Percentiles rank a stretch among this genome's conserved stretches.
These are phyloP conservation scores for Penicillium sp. DNA, from an alignment of 2,329 filamentous ascomycete species.

Conservation along the genomic window DNA sequence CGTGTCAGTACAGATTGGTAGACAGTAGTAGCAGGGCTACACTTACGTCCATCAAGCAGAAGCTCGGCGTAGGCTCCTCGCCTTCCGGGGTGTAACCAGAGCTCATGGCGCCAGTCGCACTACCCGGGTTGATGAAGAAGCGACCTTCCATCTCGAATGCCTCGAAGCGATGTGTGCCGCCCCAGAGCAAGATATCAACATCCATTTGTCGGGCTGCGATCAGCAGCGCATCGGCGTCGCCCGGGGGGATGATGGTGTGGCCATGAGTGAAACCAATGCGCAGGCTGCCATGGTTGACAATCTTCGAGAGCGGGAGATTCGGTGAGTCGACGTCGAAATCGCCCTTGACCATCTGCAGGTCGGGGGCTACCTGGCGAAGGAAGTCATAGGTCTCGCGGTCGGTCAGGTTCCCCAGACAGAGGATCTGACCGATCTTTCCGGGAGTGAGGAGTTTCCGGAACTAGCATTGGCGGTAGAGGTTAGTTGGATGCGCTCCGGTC, in stretches of 20 bases:
- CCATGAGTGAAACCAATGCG: constrained; percentile 70
- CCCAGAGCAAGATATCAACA: constrained; percentile 68
- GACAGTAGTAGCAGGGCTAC: not conserved
- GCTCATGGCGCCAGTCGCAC: constrained; percentile 64
- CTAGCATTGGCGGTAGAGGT: constrained; percentile 44
- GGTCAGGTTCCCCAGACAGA: constrained; percentile 77
- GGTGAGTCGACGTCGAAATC: constrained; percentile 69
- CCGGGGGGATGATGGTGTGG: constrained; percentile 66
- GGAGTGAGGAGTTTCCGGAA: constrained; percentile 83
- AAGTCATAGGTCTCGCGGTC: constrained; percentile 79
- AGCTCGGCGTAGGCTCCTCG: constrained; percentile 79
- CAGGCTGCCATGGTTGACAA: constrained; percentile 66
- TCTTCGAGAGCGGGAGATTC: constrained; percentile 63
- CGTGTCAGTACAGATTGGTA: constrained; percentile 9
- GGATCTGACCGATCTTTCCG: constrained; percentile 77
- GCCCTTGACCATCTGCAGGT: constrained; percentile 68
- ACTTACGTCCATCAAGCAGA: constrained; percentile 97
- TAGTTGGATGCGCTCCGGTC: not conserved
- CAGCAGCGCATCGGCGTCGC: constrained; percentile 64
- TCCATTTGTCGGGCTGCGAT: constrained; percentile 71
- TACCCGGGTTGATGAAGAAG: constrained; percentile 69
- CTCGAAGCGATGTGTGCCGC: constrained; percentile 67
- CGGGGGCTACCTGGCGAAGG: constrained; percentile 70
- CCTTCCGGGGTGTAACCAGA: constrained; percentile 58
- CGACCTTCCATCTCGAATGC: constrained; percentile 71